Evolutionary conservation across 2,329 filamentous ascomycete species (phyloP).

Genomic region (Fusarium albidum): DNA sequence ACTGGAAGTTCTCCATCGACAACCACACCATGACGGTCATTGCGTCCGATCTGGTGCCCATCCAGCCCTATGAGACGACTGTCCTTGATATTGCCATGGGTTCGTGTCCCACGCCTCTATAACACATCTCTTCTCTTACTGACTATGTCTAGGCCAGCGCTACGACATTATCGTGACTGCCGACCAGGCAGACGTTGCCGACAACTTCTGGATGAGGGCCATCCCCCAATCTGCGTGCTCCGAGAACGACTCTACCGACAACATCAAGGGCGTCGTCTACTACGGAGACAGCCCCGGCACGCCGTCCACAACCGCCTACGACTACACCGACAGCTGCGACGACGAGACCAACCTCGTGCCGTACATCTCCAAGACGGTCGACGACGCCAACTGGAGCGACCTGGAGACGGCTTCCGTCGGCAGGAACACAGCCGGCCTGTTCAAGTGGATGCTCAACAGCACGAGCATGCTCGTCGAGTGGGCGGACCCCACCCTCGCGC

Average conservation of each 20-base stretch:
- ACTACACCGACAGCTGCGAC: conserved; percentile 39
- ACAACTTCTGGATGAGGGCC: conserved; percentile 59
- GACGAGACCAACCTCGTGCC: conserved; percentile 49
- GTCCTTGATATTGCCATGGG: conserved; percentile 35
- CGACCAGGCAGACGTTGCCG: conserved; percentile 40
- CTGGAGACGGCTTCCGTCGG: conserved; percentile 37
- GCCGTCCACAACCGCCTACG: conserved; percentile 18
- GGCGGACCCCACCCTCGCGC: conserved; percentile 36
- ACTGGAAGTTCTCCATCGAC: conserved; percentile 61
- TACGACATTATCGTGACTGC: conserved; percentile 57
- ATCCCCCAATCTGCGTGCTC: conserved; percentile 53
- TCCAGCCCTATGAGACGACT: conserved; percentile 61
- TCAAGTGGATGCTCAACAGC: conserved; percentile 54
- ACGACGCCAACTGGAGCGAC: conserved; percentile 37
- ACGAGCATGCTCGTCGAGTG: conserved; percentile 42
- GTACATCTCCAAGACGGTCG: conserved; percentile 45
- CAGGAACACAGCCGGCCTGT: conserved; percentile 42
- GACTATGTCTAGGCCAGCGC: conserved; percentile 56
- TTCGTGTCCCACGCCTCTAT: neutral
- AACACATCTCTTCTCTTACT: conserved; percentile 42
- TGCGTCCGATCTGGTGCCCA: conserved; percentile 64
- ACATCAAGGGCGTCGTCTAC: conserved; percentile 59
- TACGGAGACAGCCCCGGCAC: conserved; percentile 43
- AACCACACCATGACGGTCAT: conserved; percentile 67
- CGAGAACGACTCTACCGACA: conserved; percentile 47